Evolutionary conservation across 2,329 filamentous ascomycete species (phyloP).

Genomic region (Sporothrix pallida): DNA sequence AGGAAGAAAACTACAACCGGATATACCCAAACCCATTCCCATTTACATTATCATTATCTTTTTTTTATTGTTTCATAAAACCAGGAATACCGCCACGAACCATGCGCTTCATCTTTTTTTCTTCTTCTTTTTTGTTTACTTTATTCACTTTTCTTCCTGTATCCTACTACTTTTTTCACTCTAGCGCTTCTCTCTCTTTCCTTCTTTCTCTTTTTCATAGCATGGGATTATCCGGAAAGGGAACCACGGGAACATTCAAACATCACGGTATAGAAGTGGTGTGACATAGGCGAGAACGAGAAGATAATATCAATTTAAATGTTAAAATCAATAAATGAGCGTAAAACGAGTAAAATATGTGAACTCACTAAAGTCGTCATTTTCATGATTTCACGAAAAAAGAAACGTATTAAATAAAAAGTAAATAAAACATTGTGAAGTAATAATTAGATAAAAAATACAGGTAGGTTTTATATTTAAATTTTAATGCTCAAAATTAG

Average conservation of each 20-base stretch:
- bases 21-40: constrained; percentile 9
- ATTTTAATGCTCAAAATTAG: too few relatives aligned
- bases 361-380: too few relatives aligned
- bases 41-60: constrained; percentile 1
- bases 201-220: neutral
- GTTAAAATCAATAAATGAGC: too few relatives aligned
- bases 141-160: neutral
- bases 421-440: too few relatives aligned
- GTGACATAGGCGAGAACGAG: neutral
- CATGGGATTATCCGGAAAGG: constrained; percentile 12
- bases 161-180: neutral
- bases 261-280: neutral
- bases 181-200: neutral
- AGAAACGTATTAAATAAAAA: too few relatives aligned
- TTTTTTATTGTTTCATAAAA: neutral
- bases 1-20: neutral
- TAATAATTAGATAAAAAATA: too few relatives aligned
- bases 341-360: too few relatives aligned
- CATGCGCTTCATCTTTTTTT: neutral
- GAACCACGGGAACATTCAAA: neutral
- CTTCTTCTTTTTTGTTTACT: neutral
- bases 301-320: too few relatives aligned
- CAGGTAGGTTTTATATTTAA: too few relatives aligned
- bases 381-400: too few relatives aligned
- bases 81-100: neutral